Evolutionary conservation across 2,329 filamentous ascomycete genomes (phyloP), one percentile per base, ranked within the genome.

Genomic region (Diaporthe velutina): DNA sequence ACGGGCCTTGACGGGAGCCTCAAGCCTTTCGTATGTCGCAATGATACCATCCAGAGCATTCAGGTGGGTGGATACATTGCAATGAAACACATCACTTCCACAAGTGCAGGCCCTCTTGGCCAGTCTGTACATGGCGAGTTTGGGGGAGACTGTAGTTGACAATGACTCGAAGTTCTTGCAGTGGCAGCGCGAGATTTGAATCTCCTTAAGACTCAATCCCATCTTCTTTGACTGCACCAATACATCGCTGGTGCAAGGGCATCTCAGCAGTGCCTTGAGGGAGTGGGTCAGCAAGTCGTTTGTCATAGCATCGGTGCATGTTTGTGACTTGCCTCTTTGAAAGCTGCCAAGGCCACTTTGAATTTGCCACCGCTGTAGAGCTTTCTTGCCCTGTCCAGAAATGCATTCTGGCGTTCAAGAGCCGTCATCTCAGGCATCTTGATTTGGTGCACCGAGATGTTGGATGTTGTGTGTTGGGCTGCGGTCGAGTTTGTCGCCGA

Each of bases 141-240:
- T 66, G 45, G 50, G 45, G 6, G 61, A 52, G 38, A 48, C 25
- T 5, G 2, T 33, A 28, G 48, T 17, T 4, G 66, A 55, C 30
- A 73, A n/a, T 13, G 64, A 58, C 33, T 50, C 35, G 13, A 72
- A 67, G 70, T 73, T 70, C 40, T 71, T 76, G 58, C 75, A 76
- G 35, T 76, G 73, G 30, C 75, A 76, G 22, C 40, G 33, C 9
- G 75, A 74, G 4, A 73, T 45, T 22, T 71, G 45, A 25, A 73
- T 60, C 35, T 75, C 50, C 33, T 64, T 50, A 22, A 64, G 50
- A 45, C 38, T 45, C 33, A 73, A 35, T 4, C 73, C 70, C 35
- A 66, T 8, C 48, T 48, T 54, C 66, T 55, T 60, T n/a, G 68
- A 30, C 25, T 70, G 48, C 25, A 35, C n/a, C 13, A 61, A 17